Evolutionary conservation across 176 grass and related monocot species (phyloP), one percentile per base, ranked within the genome.

Genomic region (Olyra latifolia): DNA sequence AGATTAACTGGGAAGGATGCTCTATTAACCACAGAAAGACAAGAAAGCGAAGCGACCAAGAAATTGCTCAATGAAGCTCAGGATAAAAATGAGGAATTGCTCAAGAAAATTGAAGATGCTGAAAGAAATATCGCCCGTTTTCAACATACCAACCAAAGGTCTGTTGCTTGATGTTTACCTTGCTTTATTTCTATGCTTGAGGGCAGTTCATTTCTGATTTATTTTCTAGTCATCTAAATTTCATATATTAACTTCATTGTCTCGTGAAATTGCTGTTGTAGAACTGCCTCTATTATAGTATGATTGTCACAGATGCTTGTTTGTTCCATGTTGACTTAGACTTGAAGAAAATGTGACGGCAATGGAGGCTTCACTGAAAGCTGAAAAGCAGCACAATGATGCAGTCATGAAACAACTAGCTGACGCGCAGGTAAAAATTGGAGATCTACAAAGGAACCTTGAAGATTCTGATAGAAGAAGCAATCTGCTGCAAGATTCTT

Each of bases 101-200:
- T 72, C 30, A 83, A 82, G 61, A 84, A 89, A 81, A 79, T 88
- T 73, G 92, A 94, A 83, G 80, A 79, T 59, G 69, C 87, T 62
- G 86, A 89, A 32, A 92, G 69, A 79, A 82, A 66, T 57, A 74
- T 72, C 69, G 85, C 67, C 69, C 79, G 82, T 24, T 87, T 87
- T 80, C 87, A 94, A 74, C 89, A 92, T 45, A 84, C 83, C 24
- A 62, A 74, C 53, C 64, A 77, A 88, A 88, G 91, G 91, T 94
- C 25, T 62, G 76, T 69, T 90, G 41, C 44, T 79, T 80, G 41
- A 81, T 64, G 63, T 56, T 68, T 71, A 61, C 10, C 39, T 57
- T 72, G 28, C n/a, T 29, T 70, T 76, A 16, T 58, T 71, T 75
- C 48, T 64, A 71, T 27, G 38, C 39, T 63, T 63, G n/a, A 76